A percentile compares a stretch with the other conserved stretches of the same genome.
Conservation (phyloP, 1,139 yeast species). For the Suhomyces guaymorum region DNA sequence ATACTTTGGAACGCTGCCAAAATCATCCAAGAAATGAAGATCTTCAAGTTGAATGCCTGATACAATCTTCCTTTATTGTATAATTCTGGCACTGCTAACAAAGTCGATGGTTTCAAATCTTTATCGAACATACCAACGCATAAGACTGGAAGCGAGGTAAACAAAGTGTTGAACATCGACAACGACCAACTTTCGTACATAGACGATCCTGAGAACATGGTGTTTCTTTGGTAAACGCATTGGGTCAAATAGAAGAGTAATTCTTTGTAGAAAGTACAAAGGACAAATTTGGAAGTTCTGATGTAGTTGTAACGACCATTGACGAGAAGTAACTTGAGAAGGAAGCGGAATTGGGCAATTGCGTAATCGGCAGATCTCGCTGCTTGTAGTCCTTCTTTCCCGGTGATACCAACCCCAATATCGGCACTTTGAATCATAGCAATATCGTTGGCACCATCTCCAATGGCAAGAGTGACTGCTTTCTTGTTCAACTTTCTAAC, state of each 20-base stretch:
- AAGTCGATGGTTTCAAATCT: constrained; percentile 84
- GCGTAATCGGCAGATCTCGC: constrained; percentile 95
- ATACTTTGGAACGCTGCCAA: constrained; percentile 76
- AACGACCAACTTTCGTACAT: constrained; percentile 94
- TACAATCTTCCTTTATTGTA: constrained; percentile 77
- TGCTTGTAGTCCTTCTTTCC: constrained; percentile 95
- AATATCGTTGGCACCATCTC: constrained; percentile 99
- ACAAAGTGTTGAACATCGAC: constrained; percentile 94
- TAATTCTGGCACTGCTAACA: constrained; percentile 88
- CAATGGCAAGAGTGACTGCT: constrained; percentile 89
- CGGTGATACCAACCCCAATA: constrained; percentile 96
- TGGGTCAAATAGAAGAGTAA: constrained; percentile 86
- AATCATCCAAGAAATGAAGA: constrained; percentile 78
- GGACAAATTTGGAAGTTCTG: constrained; percentile 85
- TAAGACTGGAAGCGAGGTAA: constrained; percentile 88
- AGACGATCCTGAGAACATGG: constrained; percentile 91
- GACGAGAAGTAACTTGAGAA: constrained; percentile 79
- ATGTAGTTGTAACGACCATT: constrained; percentile 96
- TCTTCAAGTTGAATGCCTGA: constrained; percentile 67
- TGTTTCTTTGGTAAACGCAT: constrained; percentile 80
- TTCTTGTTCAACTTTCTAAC: constrained; percentile 65
- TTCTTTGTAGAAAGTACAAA: constrained; percentile 95
- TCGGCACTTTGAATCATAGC: constrained; percentile 99
- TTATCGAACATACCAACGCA: constrained; percentile 95
- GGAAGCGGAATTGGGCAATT: constrained; percentile 87